Base-by-base conservation (phyloP, 2,329 filamentous ascomycete species). In the Chrysoporthe cubensis region DNA sequence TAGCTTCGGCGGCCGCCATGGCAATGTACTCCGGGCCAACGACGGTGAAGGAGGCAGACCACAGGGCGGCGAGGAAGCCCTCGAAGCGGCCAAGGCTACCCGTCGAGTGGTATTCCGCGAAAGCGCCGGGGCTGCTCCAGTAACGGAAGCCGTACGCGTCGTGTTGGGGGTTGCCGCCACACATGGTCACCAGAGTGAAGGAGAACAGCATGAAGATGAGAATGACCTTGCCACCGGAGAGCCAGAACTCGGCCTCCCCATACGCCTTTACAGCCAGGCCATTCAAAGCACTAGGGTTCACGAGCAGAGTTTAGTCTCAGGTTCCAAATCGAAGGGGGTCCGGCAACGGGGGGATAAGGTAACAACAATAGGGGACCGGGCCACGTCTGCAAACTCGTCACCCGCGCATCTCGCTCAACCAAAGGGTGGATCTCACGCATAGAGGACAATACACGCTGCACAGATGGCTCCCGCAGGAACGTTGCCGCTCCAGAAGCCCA, bases 141-240 rank as follows among this genome's bases (percentile, higher is more conserved):
- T 89, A 88, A 21, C 90, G 83, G 75, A 93, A 93, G 26, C 91
- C 91, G 73, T 88, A 92, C 1, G 87, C 82, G 72, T 91, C 89
- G 60, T 87, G 80, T 6, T 88, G 75, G 0, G 92, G 92, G 72
- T 94, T 94, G 42, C 90, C 92, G 46, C 91, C 92, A 8, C 93
- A 81, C 90, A 94, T 93, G 61, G 88, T 89, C 72, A 95, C 84
- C 74, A 95, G 91, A n/a, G 92, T 94, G 78, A 91, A 94, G 74
- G 83, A 79, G 76, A 93, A 90, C 64, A 92, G 81, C 14, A 88
- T 87, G 69, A 89, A 80, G 72, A 91, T 90, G 59, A 92, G 82
- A 32, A 91, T 76, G 44, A 91, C 83, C 76, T 92, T 91, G 71
- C 88, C 88, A 50, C 78, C 79, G 2, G 86, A 85, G 3, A 89